Percentiles rank a stretch among this genome's conserved stretches.
These are phyloP conservation scores for Tetrahymena malaccensis DNA, from an alignment of 73 alveolate species.

Conservation along the genomic window DNA sequence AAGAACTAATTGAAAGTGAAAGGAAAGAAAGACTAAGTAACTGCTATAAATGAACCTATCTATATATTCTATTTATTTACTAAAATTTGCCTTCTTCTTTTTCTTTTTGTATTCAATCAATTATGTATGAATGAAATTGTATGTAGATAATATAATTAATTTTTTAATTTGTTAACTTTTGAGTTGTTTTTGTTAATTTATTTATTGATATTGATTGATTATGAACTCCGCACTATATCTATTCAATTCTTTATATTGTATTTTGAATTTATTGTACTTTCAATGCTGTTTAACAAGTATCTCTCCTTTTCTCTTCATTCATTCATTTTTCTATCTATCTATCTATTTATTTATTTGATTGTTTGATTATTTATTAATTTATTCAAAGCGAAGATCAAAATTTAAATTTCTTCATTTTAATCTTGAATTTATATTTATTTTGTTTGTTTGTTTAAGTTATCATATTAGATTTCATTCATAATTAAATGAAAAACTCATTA, in stretches of 20 bases:
- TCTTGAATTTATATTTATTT: neutral
- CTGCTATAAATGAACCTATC: neutral
- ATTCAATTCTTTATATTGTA: neutral
- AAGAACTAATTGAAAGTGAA: neutral
- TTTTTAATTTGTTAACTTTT: neutral
- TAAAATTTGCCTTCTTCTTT: neutral
- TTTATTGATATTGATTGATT: too few relatives aligned
- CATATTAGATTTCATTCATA: neutral
- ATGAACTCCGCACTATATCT: neutral
- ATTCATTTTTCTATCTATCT: neutral
- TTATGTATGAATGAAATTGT: neutral
- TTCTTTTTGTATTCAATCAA: neutral
- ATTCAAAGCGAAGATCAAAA: neutral
- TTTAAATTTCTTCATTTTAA: neutral
- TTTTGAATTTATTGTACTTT: neutral
- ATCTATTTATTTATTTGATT: neutral
- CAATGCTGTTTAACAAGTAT: neutral
- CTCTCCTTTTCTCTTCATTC: neutral
- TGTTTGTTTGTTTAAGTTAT: neutral
- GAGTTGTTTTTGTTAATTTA: neutral
- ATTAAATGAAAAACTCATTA: neutral
- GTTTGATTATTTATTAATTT: neutral
- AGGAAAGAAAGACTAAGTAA: neutral
- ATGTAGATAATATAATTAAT: neutral
- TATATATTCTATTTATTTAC: neutral